These are phyloP conservation scores for Aspergillus sparsus DNA, from an alignment of 495 filamentous ascomycete species.

Conservation along the genomic window DNA sequence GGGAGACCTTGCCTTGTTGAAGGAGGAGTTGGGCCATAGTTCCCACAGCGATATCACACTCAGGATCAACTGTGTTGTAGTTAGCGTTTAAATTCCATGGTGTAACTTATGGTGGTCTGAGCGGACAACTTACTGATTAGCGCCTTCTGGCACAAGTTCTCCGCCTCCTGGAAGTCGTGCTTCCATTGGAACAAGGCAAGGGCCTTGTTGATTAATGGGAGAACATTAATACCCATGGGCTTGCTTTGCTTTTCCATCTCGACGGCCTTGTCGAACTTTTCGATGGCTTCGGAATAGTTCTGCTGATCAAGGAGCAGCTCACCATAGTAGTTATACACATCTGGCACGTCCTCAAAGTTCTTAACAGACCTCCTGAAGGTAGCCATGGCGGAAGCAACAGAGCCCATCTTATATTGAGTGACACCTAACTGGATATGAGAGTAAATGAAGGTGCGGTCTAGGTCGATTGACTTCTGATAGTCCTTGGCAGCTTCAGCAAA, in stretches of 20 bases:
- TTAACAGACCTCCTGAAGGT: slow-evolving; percentile 97
- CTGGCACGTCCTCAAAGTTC: slow-evolving; percentile 94
- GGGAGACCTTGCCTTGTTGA: slow-evolving; percentile 94
- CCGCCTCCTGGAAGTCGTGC: slow-evolving; percentile 90
- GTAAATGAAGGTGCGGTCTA: slow-evolving; percentile 95
- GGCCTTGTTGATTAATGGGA: slow-evolving; percentile 98
- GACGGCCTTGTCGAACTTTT: slow-evolving; percentile 96
- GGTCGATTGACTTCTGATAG: slow-evolving; percentile 98
- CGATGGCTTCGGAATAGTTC: slow-evolving; percentile 91
- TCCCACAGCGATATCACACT: slow-evolving; percentile 97
- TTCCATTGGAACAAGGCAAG: slow-evolving; percentile 97
- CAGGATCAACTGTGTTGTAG: slow-evolving; percentile 79
- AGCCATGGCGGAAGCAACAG: slow-evolving; percentile 95
- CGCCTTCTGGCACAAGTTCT: slow-evolving; percentile 95
- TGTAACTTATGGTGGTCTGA: neutral
- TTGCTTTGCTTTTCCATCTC: slow-evolving; percentile 96
- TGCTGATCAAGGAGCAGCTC: slow-evolving; percentile 97
- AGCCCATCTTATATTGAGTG: slow-evolving; percentile 99
- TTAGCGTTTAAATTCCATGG: slow-evolving; percentile 18
- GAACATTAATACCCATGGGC: slow-evolving; percentile 92
- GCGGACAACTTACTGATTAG: slow-evolving; percentile 78
- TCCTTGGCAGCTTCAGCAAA: slow-evolving; percentile 93
- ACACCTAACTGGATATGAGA: slow-evolving; percentile 99
- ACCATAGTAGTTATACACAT: slow-evolving; percentile 99
- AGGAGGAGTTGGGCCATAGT: slow-evolving; percentile 99